Base-by-base conservation (phyloP, 2,329 filamentous ascomycete genomes). In the Alternaria alternata region DNA sequence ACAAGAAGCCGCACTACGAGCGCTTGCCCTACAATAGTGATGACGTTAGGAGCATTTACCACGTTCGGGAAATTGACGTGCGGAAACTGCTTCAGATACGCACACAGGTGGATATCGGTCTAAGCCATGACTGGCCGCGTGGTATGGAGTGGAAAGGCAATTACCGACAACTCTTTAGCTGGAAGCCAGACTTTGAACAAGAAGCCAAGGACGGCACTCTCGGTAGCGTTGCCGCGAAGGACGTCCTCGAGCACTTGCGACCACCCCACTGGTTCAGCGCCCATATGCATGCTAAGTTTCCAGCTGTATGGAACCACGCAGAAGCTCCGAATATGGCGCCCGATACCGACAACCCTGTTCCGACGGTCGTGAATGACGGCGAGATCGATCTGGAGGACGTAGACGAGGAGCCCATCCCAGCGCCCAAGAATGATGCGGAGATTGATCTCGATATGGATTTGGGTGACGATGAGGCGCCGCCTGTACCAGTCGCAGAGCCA, bases 111-210 rank as follows among this genome's bases (percentile, higher is more conserved):
- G 95, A 99, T 68, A 82, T 99, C 44, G 93, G 94, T 3, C 80
- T 99, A 54, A 97, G 94, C 69, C 95, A 99, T 75, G 95, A 99
- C 80, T 99, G 95, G 95, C 95, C 95, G 0, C 87, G 89, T 51
- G 89, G 86, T 0, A 87, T 98, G 54, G 95, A 97, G 79, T 88
- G 87, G 75, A 86, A 88, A 64, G 95, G 95, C 5, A 85, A 98
- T 73, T 81, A 85, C 47, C 80, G 84, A 48, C 81, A 82, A 42
- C 81, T 99, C 1, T 96, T 93, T 75, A 82, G 80, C 30, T 86
- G 83, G 75, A 98, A 98, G 81, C 85, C 85, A 0, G 84, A 88
- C 69, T 95, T 98, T 65, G 84, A 88, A 65, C 80, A 86, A 51
- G 95, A 99, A 76, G 93, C 93, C 1, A 81, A 83, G 48, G 87